A percentile compares a stretch with the other conserved stretches of the same genome.
Evolutionary conservation across 2,329 filamentous ascomycete species (phyloP).

Genomic region (Fusarium incarnatum): DNA sequence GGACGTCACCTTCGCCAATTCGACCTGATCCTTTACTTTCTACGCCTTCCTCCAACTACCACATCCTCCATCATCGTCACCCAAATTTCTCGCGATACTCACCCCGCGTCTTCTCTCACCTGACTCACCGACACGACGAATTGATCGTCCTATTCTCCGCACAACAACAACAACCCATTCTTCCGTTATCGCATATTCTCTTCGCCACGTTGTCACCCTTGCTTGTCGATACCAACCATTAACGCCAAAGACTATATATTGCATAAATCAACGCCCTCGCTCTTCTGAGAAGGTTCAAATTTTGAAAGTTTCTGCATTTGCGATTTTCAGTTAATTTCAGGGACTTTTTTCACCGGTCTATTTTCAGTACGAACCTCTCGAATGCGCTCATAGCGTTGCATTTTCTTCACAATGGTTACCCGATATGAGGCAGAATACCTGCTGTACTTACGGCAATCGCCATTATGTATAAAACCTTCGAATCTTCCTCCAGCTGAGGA

Average conservation of each 20-base stretch:
- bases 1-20: conserved; percentile 37
- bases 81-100: conserved; percentile 16
- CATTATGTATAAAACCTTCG: conserved; percentile 83
- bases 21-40: conserved; percentile 18
- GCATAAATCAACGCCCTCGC: neutral
- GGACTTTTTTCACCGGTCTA: conserved; percentile 10
- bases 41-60: conserved; percentile 13
- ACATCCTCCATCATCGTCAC: conserved; percentile 2
- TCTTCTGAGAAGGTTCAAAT: neutral
- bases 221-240: conserved; percentile 7
- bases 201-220: conserved; percentile 33
- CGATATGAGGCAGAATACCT: conserved; percentile 84
- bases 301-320: neutral
- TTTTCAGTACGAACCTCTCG: conserved; percentile 42
- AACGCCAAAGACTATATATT: neutral
- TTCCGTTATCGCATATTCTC: conserved; percentile 27
- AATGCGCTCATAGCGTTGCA: conserved; percentile 54
- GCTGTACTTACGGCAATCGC: conserved; percentile 80
- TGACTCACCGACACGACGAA: conserved; percentile 19
- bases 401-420: conserved; percentile 60
- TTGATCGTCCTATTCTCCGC: conserved; percentile 10
- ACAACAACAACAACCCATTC: conserved; percentile 3
- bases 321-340: neutral
- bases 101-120: conserved; percentile 1
- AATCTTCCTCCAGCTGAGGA: conserved; percentile 86